These are phyloP conservation scores for Mangifera indica DNA, from an alignment of 345 rosid genomes.

Conservation along the genomic window DNA sequence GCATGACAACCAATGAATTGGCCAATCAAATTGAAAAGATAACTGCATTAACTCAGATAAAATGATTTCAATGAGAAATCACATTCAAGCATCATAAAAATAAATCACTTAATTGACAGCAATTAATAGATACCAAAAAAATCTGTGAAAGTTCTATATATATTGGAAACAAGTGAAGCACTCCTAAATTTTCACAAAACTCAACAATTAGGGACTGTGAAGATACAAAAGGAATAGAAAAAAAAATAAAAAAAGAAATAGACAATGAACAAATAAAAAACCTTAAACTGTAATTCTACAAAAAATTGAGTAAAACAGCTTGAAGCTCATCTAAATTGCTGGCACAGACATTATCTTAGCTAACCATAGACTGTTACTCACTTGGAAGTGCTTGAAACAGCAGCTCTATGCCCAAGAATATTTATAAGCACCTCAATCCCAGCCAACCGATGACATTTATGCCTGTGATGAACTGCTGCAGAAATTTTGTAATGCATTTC, in stretches of 20 bases:
- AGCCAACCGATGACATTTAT: conserved; percentile 70
- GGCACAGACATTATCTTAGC: background rate
- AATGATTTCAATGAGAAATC: conserved; percentile 8
- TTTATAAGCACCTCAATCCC: conserved; percentile 75
- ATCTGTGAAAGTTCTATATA: background rate
- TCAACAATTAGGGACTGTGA: background rate
- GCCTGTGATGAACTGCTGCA: conserved; percentile 78
- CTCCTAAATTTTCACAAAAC: background rate
- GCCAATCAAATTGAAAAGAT: conserved; percentile 82
- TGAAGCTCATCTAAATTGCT: background rate
- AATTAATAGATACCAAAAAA: background rate
- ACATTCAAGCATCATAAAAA: background rate
- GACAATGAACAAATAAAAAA: background rate
- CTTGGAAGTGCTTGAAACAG: conserved; percentile 75
- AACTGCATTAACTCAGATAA: conserved; percentile 51
- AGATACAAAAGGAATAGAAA: background rate
- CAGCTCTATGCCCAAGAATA: conserved; percentile 75
- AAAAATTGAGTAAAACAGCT: background rate
- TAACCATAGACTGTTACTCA: conserved; percentile 34
- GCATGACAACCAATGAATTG: conserved; percentile 61
- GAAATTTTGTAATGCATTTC: conserved; percentile 81
- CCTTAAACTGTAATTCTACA: background rate
- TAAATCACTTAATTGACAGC: background rate
- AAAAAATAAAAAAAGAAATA: background rate
- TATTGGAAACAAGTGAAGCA: background rate